Evolutionary conservation across 202 grass and related monocot species (phyloP), one percentile per base, ranked within the genome.

Genomic region (Digitaria exilis): DNA sequence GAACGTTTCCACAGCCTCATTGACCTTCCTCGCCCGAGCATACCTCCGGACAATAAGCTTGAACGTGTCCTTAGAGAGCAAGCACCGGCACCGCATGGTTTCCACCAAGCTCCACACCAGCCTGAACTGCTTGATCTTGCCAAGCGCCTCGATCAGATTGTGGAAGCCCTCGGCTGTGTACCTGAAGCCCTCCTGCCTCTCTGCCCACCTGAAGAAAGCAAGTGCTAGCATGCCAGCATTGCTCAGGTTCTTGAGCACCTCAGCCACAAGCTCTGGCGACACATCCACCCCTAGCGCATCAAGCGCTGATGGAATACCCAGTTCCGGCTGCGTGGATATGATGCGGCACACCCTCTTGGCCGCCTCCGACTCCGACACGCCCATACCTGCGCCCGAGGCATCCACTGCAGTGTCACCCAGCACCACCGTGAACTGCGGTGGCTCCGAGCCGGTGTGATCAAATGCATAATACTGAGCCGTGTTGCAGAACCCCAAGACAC

Each of bases 41-140:
- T 95, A 95, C 83, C 93, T 82, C 61, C 93, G 64, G 16, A 78
- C 89, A 6, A 95, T 88, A 73, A 95, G 58, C 51, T 69, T 81
- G 82, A 92, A 88, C 2, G 90, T 95, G 22, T 95, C 90, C 84
- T 85, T 95, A 9, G 83, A 90, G 41, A 95, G 69, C 52, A 92
- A 59, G 65, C 75, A 34, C 22, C 85, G 73, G 45, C 81, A 84
- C 73, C 77, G 87, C 93, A 92, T 92, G 21, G 82, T 25, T 45
- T 95, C 93, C 30, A 95, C 90, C 67, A 95, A 88, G 71, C 81
- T 90, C 93, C 90, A 95, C 31, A 95, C 87, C 76, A 95, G 77
- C 75, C 49, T 88, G 84, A 95, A 95, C 81, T 92, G 93, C 56
- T 92, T 95, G 55, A 95, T 95, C 88, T 95, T 95, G 14, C 90